phyloP scores from a whole-genome alignment of 768 basidiomycete species.

The Macrocybe gigantea region DNA sequence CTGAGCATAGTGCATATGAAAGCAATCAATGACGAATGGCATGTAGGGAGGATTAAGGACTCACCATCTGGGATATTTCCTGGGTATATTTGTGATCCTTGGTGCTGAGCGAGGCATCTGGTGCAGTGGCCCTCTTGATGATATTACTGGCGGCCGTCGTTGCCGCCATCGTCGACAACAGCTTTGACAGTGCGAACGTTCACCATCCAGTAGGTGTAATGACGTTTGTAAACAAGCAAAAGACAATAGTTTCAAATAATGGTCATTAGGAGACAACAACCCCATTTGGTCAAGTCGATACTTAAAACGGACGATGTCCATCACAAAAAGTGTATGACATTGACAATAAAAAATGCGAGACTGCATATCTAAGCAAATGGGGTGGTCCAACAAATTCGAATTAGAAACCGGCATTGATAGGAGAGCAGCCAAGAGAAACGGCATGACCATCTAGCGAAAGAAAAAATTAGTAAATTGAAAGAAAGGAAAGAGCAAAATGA shows the following conservation, averaged over 20 bases:
- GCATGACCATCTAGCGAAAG: neutral
- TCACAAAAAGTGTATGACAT: too few relatives aligned
- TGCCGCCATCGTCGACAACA: neutral
- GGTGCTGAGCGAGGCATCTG: conserved; percentile 12
- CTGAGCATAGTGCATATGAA: conserved; percentile 27
- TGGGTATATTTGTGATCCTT: conserved; percentile 84
- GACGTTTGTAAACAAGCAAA: too few relatives aligned
- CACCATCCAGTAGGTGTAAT: neutral
- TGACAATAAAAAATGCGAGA: too few relatives aligned
- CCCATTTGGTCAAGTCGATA: too few relatives aligned
- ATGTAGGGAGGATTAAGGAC: conserved; percentile 6
- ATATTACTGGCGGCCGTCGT: neutral
- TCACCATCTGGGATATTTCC: conserved; percentile 93
- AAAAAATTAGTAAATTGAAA: neutral
- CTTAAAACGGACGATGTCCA: too few relatives aligned
- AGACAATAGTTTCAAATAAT: too few relatives aligned
- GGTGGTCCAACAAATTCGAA: too few relatives aligned
- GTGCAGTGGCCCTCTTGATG: conserved; percentile 4
- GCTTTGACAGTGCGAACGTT: neutral
- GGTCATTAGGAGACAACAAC: too few relatives aligned
- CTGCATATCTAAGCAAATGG: too few relatives aligned
- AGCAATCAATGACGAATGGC: neutral
- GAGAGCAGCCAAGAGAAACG: conserved; percentile 3
- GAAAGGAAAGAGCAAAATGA: neutral
- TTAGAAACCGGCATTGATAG: neutral